Percentiles rank a stretch among this genome's conserved stretches.
phyloP scores from a whole-genome alignment of 495 filamentous ascomycete genomes.

The Daldinia grandis region DNA sequence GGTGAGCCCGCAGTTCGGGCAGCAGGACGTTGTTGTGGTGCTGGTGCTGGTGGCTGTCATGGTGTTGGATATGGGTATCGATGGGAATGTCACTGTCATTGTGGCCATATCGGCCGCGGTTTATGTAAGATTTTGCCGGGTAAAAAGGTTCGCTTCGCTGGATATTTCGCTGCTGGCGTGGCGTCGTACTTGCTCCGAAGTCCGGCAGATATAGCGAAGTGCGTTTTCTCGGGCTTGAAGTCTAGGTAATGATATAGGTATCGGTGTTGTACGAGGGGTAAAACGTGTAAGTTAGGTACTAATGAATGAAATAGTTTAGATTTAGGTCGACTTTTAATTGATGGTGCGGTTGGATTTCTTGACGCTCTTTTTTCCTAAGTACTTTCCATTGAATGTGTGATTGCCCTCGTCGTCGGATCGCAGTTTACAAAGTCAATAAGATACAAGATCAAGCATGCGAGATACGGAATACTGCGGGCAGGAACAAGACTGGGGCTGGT shows the following conservation, averaged over 20 bases:
- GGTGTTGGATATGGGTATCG: conserved; percentile 21
- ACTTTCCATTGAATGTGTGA: conserved; percentile 4
- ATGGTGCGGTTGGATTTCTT: conserved; percentile 22
- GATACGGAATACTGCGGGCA: neutral
- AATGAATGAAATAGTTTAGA: neutral
- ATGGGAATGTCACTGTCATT: conserved; percentile 39
- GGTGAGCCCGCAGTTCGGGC: conserved; percentile 44
- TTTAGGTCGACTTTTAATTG: conserved; percentile 1
- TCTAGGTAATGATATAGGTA: neutral
- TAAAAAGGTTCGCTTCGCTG: neutral
- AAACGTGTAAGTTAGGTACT: neutral
- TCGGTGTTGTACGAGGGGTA: neutral
- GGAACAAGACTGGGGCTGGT: neutral
- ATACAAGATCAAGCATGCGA: conserved; percentile 7
- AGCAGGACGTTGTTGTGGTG: conserved; percentile 37
- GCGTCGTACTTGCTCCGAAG: neutral
- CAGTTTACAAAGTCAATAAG: conserved; percentile 3
- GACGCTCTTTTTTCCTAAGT: neutral
- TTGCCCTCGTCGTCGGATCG: conserved; percentile 7
- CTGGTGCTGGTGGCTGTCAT: conserved; percentile 11
- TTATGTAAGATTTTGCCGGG: conserved; percentile 19
- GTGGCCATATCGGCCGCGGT: conserved; percentile 36
- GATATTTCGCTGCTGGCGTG: neutral
- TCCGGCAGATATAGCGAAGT: conserved; percentile 4
- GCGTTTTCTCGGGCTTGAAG: neutral